Percentiles rank a stretch among this genome's conserved stretches.
phyloP scores from a whole-genome alignment of 2,329 filamentous ascomycete species.

The Gaeumannomyces sp. region DNA sequence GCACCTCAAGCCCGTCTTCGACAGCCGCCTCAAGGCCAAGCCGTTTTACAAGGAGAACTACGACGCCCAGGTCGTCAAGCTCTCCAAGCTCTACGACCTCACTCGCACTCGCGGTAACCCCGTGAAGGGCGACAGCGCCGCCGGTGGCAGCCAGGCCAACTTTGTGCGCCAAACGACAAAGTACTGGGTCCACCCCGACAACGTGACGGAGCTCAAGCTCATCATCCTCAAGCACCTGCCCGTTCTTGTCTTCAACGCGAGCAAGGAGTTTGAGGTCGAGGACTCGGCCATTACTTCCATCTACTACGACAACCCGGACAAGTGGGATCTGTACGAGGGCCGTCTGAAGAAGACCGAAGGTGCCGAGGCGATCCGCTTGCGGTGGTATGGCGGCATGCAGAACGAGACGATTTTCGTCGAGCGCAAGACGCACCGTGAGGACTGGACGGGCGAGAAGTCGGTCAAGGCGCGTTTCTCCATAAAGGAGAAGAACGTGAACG shows the following conservation, averaged over 20 bases:
- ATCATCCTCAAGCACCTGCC: constrained; percentile 97
- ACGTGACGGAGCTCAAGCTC: constrained; percentile 96
- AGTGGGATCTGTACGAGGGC: constrained; percentile 89
- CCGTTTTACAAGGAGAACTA: constrained; percentile 99
- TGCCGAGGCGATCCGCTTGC: constrained; percentile 88
- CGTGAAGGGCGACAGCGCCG: constrained; percentile 82
- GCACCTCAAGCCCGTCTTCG: constrained; percentile 94
- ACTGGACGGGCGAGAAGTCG: constrained; percentile 98
- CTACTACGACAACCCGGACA: constrained; percentile 94
- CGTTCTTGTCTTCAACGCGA: constrained; percentile 93
- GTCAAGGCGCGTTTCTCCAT: constrained; percentile 93
- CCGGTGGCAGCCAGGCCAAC: constrained; percentile 87
- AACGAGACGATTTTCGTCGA: constrained; percentile 94
- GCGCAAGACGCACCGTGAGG: constrained; percentile 94
- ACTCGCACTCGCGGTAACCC: constrained; percentile 91
- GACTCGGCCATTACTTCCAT: constrained; percentile 97
- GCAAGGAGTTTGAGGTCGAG: constrained; percentile 87
- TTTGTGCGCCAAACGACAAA: constrained; percentile 97
- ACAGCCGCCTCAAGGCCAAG: constrained; percentile 86
- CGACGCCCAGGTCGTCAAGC: constrained; percentile 87
- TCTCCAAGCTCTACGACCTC: constrained; percentile 91
- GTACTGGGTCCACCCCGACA: constrained; percentile 98
- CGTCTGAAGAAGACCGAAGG: constrained; percentile 97
- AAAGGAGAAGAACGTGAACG: constrained; percentile 97
- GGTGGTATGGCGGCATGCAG: constrained; percentile 98